phyloP scores from a whole-genome alignment of 2,329 filamentous ascomycete genomes.

The Fusarium chuoi region DNA sequence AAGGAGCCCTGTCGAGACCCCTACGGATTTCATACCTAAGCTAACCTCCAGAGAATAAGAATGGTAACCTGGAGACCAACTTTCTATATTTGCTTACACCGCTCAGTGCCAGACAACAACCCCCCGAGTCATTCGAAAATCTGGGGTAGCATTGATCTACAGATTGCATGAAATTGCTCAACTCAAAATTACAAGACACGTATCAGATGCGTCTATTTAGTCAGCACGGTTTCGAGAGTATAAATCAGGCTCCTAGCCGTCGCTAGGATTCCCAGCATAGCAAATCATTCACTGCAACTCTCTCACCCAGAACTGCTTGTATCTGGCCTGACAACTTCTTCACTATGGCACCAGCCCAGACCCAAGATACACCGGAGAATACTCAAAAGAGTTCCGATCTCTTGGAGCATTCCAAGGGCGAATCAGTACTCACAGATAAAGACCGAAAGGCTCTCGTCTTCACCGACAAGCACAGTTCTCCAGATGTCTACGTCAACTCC shows the following conservation, averaged over 20 bases:
- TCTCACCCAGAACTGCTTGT: rapidly evolving
- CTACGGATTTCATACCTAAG: not conserved
- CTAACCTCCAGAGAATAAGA: not conserved
- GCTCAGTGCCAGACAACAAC: not conserved
- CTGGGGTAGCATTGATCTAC: not conserved
- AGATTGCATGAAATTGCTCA: not conserved
- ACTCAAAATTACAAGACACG: not conserved
- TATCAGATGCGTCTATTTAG: not conserved
- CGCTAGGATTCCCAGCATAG: rapidly evolving
- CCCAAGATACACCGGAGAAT: not conserved
- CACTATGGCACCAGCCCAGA: not conserved
- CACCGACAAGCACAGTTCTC: conserved; percentile 5
- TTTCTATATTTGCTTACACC: not conserved
- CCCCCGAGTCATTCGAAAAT: not conserved
- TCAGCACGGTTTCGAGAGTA: not conserved
- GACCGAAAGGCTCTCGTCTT: conserved; percentile 1
- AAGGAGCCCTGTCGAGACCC: not conserved
- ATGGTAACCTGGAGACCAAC: not conserved
- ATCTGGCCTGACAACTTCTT: rapidly evolving
- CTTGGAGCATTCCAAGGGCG: not conserved
- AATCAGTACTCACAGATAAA: not conserved
- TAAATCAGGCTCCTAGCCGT: not conserved
- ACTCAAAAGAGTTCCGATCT: conserved; percentile 1
- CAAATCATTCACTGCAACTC: too few relatives aligned
- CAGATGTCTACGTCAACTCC: not conserved